Evolutionary conservation across 2,329 filamentous ascomycete species (phyloP), one percentile per base, ranked within the genome.

Genomic region (Xylaria sp.): DNA sequence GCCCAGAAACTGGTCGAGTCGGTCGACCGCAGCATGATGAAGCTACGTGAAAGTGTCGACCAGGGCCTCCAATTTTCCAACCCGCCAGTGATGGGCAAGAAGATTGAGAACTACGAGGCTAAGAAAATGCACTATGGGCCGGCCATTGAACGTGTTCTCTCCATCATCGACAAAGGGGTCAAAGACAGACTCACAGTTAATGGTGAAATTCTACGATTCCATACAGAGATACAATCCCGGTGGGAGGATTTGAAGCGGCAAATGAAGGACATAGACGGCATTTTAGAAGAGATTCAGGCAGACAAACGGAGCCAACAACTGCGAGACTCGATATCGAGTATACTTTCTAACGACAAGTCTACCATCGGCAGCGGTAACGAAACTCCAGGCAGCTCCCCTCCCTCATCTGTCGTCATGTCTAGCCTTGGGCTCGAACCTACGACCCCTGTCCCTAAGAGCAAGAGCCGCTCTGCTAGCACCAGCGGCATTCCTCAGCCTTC

Each of bases 1-100:
- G 95, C 96, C 4, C 89, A 96, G 74, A 97, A 97, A 83, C 97
- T 99, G 94, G 95, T 93, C 77, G 93, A 97, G 74, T 97, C 94
- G 3, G 93, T 98, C 26, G 93, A 97, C 77, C 88, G 95, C 71
- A 97, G 94, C 77, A 89, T 97, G 67, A 81, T 85, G 56, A 97
- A 97, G 80, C 85, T 99, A 42, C 90, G 88, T 71, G 93, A 97
- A 77, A 90, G 89, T 4, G 84, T 97, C 17, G 93, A 97, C 67
- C 85, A 88, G 11, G 90, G 90, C 7, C 86, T 91, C 75, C 91
- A 96, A 72, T 81, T 93, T 67, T 91, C 90, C 13, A 93, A 92
- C 75, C 88, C 89, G 26, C 83, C 90, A 6, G 84, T 85, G 1
- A 87, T 96, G 81, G 84, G 86, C 69, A 97, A 96, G 82, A 95